A percentile compares a stretch with the other conserved stretches of the same genome.
phyloP scores from a whole-genome alignment of 75 land plant species.

The Adiantum capillusveneris region DNA sequence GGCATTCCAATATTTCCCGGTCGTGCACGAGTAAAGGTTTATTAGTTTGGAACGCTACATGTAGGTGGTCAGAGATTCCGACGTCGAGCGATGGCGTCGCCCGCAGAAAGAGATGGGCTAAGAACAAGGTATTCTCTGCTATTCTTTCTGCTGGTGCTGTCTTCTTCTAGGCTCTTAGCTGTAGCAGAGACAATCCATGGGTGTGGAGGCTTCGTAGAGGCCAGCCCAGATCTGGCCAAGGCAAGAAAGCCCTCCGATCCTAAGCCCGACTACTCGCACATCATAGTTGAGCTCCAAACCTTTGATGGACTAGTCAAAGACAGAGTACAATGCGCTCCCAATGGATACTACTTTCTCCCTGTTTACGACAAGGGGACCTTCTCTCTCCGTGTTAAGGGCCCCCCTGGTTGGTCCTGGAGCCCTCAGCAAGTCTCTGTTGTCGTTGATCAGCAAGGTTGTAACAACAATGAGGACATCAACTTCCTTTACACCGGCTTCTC shows the following conservation, averaged over 20 bases:
- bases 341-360: conserved; percentile 97
- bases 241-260: conserved; percentile 61
- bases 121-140: too few species aligned
- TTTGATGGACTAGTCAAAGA: conserved; percentile 91
- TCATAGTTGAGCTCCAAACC: conserved; percentile 85
- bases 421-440: conserved; percentile 75
- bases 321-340: conserved; percentile 93
- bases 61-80: too few species aligned
- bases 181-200: conserved; percentile 67
- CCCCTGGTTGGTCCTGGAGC: conserved; percentile 91
- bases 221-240: conserved; percentile 58
- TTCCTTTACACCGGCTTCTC: conserved; percentile 89
- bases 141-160: conserved; percentile 7
- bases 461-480: conserved; percentile 86
- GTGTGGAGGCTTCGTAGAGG: conserved; percentile 95
- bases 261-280: conserved; percentile 87
- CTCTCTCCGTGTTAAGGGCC: conserved; percentile 64
- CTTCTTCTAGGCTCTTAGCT: conserved; percentile 6
- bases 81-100: too few species aligned
- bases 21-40: too few species aligned
- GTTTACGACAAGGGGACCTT: conserved; percentile 96
- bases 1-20: too few species aligned
- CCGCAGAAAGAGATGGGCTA: too few species aligned
- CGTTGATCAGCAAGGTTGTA: conserved; percentile 83
- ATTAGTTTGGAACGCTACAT: too few species aligned